phyloP scores from a whole-genome alignment of 805 yeast genomes.

The Yamadazyma olivae region DNA sequence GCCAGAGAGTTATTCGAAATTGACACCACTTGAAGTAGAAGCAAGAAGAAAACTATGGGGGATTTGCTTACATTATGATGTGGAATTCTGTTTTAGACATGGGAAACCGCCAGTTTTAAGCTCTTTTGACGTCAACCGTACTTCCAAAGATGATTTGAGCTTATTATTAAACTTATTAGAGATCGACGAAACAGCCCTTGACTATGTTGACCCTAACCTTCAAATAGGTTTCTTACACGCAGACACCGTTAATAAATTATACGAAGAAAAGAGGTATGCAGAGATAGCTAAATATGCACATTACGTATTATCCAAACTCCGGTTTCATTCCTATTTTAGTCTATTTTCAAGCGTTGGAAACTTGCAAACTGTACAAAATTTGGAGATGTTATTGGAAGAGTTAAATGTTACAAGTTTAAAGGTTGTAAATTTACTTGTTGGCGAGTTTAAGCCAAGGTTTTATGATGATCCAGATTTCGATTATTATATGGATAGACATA shows the following conservation, averaged over 20 bases:
- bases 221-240: constrained; percentile 4
- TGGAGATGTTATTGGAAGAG: constrained; percentile 21
- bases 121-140: constrained; percentile 2
- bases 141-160: constrained; percentile 5
- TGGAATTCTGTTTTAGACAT: constrained; percentile 34
- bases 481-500: neutral
- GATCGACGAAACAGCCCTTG: neutral
- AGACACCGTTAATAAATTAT: constrained; percentile 1
- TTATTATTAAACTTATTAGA: neutral
- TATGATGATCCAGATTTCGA: constrained; percentile 31
- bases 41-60: constrained; percentile 32
- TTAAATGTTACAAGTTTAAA: constrained; percentile 24
- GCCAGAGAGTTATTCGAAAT: constrained; percentile 22
- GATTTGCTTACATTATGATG: constrained; percentile 31
- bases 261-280: neutral
- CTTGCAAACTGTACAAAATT: constrained; percentile 14
- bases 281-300: constrained; percentile 4
- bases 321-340: constrained; percentile 25
- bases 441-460: constrained; percentile 25
- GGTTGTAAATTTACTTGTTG: constrained; percentile 14
- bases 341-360: constrained; percentile 29
- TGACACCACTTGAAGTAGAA: constrained; percentile 17
- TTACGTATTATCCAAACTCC: constrained; percentile 19
- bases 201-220: constrained; percentile 5
- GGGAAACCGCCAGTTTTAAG: constrained; percentile 40